phyloP scores from a whole-genome alignment of 495 filamentous ascomycete species.

The Talaromyces liani region DNA sequence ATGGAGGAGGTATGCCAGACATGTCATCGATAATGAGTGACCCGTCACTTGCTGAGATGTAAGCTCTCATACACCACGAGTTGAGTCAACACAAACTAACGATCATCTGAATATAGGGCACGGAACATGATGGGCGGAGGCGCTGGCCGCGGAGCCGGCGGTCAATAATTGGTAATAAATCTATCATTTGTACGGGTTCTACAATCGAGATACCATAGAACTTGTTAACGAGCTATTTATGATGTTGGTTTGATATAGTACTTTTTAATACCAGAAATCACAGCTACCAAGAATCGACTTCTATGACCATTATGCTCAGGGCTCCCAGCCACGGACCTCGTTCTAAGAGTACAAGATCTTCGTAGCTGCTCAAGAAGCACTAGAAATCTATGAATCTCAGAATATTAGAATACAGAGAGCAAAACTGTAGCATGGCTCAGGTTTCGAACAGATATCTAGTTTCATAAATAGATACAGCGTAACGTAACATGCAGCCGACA shows the following conservation, averaged over 20 bases:
- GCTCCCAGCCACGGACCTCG: not conserved
- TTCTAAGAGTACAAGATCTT: not conserved
- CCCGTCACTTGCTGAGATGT: conserved; percentile 89
- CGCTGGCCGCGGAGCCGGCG: conserved; percentile 33
- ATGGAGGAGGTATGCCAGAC: conserved; percentile 75
- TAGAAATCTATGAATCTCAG: not conserved
- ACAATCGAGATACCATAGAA: not conserved
- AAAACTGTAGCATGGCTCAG: not conserved
- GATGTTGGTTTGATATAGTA: not conserved
- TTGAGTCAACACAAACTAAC: conserved; percentile 6
- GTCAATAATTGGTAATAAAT: conserved; percentile 8
- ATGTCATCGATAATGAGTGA: conserved; percentile 77
- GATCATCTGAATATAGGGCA: conserved; percentile 45
- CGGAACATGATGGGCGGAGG: conserved; percentile 68
- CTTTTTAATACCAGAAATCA: not conserved
- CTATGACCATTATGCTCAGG: not conserved
- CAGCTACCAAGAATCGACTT: not conserved
- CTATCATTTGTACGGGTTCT: not conserved
- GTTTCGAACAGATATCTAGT: not conserved
- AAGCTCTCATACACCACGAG: conserved; percentile 31
- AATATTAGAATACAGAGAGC: not conserved
- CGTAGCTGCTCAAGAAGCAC: not conserved
- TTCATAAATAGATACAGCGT: not conserved
- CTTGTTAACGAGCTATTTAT: not conserved
- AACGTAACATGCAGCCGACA: not conserved